Evolutionary conservation across 768 basidiomycete genomes (phyloP).

Genomic region (Zangia roseola): DNA sequence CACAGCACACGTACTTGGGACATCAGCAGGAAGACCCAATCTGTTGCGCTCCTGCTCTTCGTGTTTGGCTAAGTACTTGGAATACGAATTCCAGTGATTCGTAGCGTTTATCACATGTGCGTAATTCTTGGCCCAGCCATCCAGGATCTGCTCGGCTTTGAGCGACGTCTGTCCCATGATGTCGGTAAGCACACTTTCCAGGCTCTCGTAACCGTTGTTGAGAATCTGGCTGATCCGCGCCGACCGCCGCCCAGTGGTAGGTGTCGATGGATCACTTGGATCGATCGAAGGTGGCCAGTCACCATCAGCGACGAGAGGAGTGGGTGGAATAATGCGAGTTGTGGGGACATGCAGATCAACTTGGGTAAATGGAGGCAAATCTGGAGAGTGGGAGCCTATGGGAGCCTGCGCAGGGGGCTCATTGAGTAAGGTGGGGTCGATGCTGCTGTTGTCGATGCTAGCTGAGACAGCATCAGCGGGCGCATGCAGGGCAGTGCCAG

Average conservation of each 20-base stretch:
- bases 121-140: slow-evolving; percentile 2
- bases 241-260: neutral
- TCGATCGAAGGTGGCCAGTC: neutral
- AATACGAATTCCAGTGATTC: slow-evolving; percentile 5
- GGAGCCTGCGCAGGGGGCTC: neutral
- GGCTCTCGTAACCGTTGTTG: neutral
- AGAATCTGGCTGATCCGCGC: neutral
- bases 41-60: slow-evolving; percentile 4
- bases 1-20: neutral
- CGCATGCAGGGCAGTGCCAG: no score
- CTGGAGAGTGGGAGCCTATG: neutral
- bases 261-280: neutral
- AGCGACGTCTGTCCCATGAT: neutral
- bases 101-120: neutral
- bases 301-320: neutral
- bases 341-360: neutral
- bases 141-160: neutral
- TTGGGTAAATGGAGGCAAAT: neutral
- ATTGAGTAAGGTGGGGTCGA: neutral
- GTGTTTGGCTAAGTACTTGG: neutral
- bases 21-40: neutral
- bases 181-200: neutral
- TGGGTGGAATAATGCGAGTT: neutral
- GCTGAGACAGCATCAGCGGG: no score
- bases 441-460: neutral